These are phyloP conservation scores for Phaeophleospora eucalypticola DNA, from an alignment of 2,329 filamentous ascomycete genomes.

Conservation along the genomic window DNA sequence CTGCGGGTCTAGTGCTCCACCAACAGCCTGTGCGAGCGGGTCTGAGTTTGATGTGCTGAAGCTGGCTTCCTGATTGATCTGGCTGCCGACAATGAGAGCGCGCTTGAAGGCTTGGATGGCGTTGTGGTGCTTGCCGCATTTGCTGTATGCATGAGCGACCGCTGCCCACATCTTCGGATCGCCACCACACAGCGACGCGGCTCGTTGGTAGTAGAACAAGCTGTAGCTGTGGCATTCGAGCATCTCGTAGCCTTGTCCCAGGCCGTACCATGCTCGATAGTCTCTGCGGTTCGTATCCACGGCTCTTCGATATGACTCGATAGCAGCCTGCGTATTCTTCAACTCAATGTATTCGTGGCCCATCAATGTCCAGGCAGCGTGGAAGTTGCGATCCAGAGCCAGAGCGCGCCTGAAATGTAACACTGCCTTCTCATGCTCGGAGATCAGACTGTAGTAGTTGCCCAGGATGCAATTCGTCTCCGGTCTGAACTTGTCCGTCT, in stretches of 20 bases:
- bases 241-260: constrained; percentile 95
- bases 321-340: constrained; percentile 96
- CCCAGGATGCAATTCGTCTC: constrained; percentile 96
- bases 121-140: constrained; percentile 80
- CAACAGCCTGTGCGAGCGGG: constrained; percentile 45
- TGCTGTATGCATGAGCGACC: constrained; percentile 84
- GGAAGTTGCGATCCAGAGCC: constrained; percentile 81
- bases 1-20: constrained; percentile 75
- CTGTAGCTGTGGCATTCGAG: constrained; percentile 98
- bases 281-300: constrained; percentile 95
- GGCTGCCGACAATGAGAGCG: constrained; percentile 80
- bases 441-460: constrained; percentile 93
- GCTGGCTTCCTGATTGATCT: constrained; percentile 62
- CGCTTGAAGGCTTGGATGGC: constrained; percentile 94
- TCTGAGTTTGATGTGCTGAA: constrained; percentile 41
- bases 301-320: constrained; percentile 91
- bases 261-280: constrained; percentile 95
- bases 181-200: constrained; percentile 86
- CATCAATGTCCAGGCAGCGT: constrained; percentile 98
- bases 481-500: constrained; percentile 90
- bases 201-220: constrained; percentile 95
- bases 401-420: constrained; percentile 94
- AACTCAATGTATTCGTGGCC: constrained; percentile 98
- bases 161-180: constrained; percentile 99
- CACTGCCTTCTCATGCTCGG: constrained; percentile 94